Conservation (phyloP, 331 rosid genomes). For the Quercus phellos region DNA sequence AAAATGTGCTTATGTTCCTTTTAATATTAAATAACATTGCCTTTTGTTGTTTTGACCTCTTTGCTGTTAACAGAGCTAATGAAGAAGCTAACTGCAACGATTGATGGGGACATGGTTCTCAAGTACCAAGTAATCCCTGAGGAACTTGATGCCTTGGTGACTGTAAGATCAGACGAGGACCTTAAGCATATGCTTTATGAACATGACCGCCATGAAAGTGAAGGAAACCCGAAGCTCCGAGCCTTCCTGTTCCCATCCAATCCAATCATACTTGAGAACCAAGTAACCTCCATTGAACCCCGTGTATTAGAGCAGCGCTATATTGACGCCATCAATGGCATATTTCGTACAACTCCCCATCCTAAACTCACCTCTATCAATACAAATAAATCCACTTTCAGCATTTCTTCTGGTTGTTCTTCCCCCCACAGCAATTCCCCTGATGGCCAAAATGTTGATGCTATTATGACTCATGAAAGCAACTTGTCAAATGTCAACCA, state of each 20-base stretch:
- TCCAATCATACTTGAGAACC: constrained; percentile 33
- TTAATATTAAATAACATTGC: background rate
- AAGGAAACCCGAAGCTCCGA: constrained; percentile 48
- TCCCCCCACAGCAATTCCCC: constrained; percentile 68
- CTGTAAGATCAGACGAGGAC: constrained; percentile 58
- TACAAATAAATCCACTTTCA: constrained; percentile 1
- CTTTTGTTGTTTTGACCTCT: background rate
- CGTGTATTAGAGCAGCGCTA: constrained; percentile 56
- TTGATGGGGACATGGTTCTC: constrained; percentile 54
- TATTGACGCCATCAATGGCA: constrained; percentile 67
- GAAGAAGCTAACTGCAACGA: constrained; percentile 39
- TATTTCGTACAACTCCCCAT: constrained; percentile 25
- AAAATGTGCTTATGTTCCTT: background rate
- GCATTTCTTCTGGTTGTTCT: constrained; percentile 42
- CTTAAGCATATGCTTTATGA: constrained; percentile 71
- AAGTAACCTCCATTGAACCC: constrained; percentile 23
- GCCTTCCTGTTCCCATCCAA: constrained; percentile 56
- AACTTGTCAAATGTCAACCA: background rate
- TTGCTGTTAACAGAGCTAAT: constrained; percentile 37
- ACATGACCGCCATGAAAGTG: constrained; percentile 41
- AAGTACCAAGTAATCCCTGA: constrained; percentile 56
- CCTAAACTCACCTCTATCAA: constrained; percentile 5
- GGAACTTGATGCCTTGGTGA: constrained; percentile 63
- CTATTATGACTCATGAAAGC: background rate
- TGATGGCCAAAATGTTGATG: constrained; percentile 24